Evolutionary conservation across 306 rosid genomes (phyloP).

Genomic region (Biancaea sappan): DNA sequence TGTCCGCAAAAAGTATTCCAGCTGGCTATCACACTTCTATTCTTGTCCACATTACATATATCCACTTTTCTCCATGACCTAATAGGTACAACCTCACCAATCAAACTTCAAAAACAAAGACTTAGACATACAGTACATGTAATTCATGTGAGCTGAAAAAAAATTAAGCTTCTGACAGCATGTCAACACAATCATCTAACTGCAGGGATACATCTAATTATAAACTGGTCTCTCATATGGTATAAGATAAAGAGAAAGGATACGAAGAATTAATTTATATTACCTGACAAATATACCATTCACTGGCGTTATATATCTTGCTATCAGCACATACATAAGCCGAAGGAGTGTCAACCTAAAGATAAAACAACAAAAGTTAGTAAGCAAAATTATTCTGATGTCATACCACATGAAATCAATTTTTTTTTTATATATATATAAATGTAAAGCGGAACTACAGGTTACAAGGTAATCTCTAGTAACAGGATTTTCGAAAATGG

Average conservation of each 20-base stretch:
- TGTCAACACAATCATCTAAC: conserved; percentile 4
- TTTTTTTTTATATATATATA: too few relatives aligned
- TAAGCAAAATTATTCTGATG: conserved; percentile 29
- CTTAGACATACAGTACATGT: neutral
- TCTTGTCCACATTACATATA: neutral
- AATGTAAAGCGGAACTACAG: neutral
- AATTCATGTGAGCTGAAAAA: neutral
- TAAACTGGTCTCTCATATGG: neutral
- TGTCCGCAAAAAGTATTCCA: neutral
- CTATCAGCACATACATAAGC: conserved; percentile 93
- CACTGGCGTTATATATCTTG: conserved; percentile 87
- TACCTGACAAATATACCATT: conserved; percentile 99
- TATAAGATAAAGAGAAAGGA: conserved; percentile 9
- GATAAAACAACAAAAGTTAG: conserved; percentile 27
- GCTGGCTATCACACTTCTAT: neutral
- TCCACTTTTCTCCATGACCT: neutral
- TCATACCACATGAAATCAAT: conserved; percentile 9
- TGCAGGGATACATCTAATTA: neutral
- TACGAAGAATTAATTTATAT: conserved; percentile 9
- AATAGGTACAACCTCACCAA: neutral
- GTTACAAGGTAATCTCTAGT: conserved; percentile 12
- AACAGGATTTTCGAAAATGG: neutral
- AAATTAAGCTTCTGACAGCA: conserved; percentile 13
- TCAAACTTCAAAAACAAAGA: neutral
- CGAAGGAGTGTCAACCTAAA: conserved; percentile 75